A percentile compares a stretch with the other conserved stretches of the same genome.
Evolutionary conservation across 768 basidiomycete species (phyloP).

Genomic region (Lentinula aciculospora): DNA sequence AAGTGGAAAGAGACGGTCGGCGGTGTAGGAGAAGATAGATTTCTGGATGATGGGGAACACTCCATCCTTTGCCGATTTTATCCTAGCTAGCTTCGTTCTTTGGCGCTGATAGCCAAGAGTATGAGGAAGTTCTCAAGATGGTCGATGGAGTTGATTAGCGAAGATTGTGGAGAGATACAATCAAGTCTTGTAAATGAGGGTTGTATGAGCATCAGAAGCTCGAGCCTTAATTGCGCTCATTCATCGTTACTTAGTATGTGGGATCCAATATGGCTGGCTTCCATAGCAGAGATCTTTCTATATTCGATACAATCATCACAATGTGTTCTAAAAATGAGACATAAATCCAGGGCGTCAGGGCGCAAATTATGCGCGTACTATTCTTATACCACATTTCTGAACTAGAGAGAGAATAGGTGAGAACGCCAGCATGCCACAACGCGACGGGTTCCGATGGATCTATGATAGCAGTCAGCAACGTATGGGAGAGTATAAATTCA

Average conservation of each 20-base stretch:
- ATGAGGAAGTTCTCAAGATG: conserved; percentile 17
- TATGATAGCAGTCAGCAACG: background rate
- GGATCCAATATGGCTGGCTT: too few relatives aligned
- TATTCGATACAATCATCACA: background rate
- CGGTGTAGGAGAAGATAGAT: conserved; percentile 8
- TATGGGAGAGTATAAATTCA: background rate
- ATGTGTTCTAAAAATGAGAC: background rate
- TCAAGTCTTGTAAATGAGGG: background rate
- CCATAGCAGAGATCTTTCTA: too few relatives aligned
- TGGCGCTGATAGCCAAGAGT: conserved; percentile 17
- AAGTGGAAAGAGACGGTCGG: conserved; percentile 14
- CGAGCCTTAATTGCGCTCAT: background rate
- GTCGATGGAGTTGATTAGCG: conserved; percentile 17
- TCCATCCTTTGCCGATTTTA: conserved; percentile 20
- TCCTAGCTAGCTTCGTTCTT: conserved; percentile 12
- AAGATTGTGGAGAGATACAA: conserved; percentile 14
- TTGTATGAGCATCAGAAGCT: background rate
- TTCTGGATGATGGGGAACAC: conserved; percentile 17
- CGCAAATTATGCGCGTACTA: background rate
- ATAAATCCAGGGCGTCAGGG: background rate
- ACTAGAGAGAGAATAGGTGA: background rate
- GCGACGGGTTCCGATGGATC: too few relatives aligned
- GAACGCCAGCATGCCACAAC: too few relatives aligned
- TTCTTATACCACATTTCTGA: background rate
- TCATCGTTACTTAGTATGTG: background rate